Conservation (phyloP, 768 basidiomycete species). For the Tephrocybe sp. region DNA sequence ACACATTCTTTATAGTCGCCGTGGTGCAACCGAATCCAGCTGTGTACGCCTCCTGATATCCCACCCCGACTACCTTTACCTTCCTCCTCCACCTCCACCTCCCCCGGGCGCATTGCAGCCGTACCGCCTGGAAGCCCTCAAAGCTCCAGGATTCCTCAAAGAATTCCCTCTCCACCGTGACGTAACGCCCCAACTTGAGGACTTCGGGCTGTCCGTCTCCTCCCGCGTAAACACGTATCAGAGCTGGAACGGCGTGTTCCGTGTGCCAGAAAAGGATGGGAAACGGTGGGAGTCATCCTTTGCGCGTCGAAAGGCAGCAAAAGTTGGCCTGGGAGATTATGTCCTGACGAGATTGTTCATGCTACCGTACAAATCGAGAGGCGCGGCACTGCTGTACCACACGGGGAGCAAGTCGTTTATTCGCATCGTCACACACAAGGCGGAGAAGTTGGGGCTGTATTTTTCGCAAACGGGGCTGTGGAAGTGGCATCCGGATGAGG, state of each 20-base stretch:
- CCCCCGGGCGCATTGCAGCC: slow-evolving; percentile 8
- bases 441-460: slow-evolving; percentile 43
- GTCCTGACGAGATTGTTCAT: slow-evolving; percentile 22
- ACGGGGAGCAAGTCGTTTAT: slow-evolving; percentile 59
- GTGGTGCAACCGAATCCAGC: slow-evolving; percentile 35
- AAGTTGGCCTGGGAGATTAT: slow-evolving; percentile 34
- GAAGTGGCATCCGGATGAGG: slow-evolving; percentile 46
- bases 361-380: slow-evolving; percentile 47
- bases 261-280: slow-evolving; percentile 34
- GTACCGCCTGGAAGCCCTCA: neutral
- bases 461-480: slow-evolving; percentile 68
- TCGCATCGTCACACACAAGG: slow-evolving; percentile 39
- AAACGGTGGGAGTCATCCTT: slow-evolving; percentile 21
- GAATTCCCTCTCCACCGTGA: slow-evolving; percentile 26
- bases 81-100: slow-evolving; percentile 36
- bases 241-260: slow-evolving; percentile 54
- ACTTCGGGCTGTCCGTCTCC: slow-evolving; percentile 45
- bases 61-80: slow-evolving; percentile 43
- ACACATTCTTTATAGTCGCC: slow-evolving; percentile 41
- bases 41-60: slow-evolving; percentile 43
- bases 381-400: slow-evolving; percentile 49
- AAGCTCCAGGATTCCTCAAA: neutral
- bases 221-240: slow-evolving; percentile 27
- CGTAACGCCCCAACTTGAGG: slow-evolving; percentile 41
- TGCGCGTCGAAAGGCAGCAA: slow-evolving; percentile 27